Evolutionary conservation across 1,284 basidiomycete genomes (phyloP), one percentile per base, ranked within the genome.

Genomic region (Fomitopsis schrenkii): DNA sequence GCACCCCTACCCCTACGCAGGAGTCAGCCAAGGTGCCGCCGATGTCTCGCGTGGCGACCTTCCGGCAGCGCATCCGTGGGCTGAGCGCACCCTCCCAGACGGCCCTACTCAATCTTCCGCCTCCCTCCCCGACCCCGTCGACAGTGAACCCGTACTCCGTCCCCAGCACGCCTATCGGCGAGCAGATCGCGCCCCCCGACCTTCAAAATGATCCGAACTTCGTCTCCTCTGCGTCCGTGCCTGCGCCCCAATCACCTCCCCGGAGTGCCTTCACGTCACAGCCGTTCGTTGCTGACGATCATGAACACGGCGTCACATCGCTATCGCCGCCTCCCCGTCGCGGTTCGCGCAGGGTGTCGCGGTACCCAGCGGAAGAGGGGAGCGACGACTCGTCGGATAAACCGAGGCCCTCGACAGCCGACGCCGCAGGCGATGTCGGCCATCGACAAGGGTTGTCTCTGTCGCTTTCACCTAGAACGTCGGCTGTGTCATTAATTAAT

Each of bases 31-130:
- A 60, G n/a, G 55, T 72, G 58, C 76, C 78, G 26, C 75, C 76
- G 45, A 69, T 80, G 2, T 81, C 84, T 14, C 61, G 63, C 10
- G 62, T 59, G 8, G 53, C 60, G 14, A 61, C 64, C 33, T 54
- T 89, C 62, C 83, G 80, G 67, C 82, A 83, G 64, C 83, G 88
- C 52, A 69, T 89, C 52, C 84, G 88, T 44, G 84, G 86, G 61
- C 79, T 84, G 59, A 89, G 86, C 66, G 77, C 83, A 8, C 84
- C 84, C 9, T 77, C 83, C 5, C 70, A 78, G 14, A 65, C 76
- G 5, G 65, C 67, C 19, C 64, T 68, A 6, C 66, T 65, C 10
- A 67, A 60, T 19, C 66, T 63, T 50, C 70, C 67, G 44, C 66
- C 60, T 26, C 66, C 61, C 28, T 64, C 68, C n/a, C 67, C 68